Evolutionary conservation across 1,284 basidiomycete species (phyloP), one percentile per base, ranked within the genome.

Genomic region (Melampsora occidentalis): DNA sequence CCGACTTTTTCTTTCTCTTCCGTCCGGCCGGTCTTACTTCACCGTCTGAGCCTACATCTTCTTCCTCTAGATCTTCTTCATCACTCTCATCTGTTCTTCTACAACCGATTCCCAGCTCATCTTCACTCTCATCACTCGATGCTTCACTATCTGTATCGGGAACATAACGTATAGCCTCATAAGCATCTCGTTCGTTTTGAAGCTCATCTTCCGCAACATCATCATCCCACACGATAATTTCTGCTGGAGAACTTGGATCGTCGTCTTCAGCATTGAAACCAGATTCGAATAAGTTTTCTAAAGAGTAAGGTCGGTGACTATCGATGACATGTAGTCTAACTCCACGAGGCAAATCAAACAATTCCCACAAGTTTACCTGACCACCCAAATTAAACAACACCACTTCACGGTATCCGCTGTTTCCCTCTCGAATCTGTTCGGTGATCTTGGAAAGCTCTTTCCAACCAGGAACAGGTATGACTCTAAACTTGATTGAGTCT

Each of bases 371-470:
- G 79, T 96, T 92, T 48, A 94, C 87, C 69, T 96, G 89, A 1
- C 90, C 90, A 59, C 97, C 97, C 84, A 99, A 91, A 80, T 97
- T 97, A 67, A 99, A 84, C 62, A 99, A 87, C 69, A 99, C 89
- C 66, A 99, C 87, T 53, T 73, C 42, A 25, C 39, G 51, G 16
- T 65, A 73, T 22, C 62, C 62, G 31, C 48, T 65, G 49, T 51
- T 65, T 2, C 62, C n/a, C 25, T 73, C 63, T 48, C 28, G 31
- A 31, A 73, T 65, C 51, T 73, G 63, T 33, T 65, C 63, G 10
- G 71, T 63, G 18, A 73, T 48, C 25, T 65, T 65, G 14, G 61
- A 66, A 39, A 73, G 71, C 16, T 73, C 63, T 35, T 73, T 65
- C 71, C 71, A 73, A 51, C 62, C 61, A 51, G 71, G 65, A 18